These are phyloP conservation scores for Alliaria petiolata DNA, from an alignment of 345 rosid species.

Conservation along the genomic window DNA sequence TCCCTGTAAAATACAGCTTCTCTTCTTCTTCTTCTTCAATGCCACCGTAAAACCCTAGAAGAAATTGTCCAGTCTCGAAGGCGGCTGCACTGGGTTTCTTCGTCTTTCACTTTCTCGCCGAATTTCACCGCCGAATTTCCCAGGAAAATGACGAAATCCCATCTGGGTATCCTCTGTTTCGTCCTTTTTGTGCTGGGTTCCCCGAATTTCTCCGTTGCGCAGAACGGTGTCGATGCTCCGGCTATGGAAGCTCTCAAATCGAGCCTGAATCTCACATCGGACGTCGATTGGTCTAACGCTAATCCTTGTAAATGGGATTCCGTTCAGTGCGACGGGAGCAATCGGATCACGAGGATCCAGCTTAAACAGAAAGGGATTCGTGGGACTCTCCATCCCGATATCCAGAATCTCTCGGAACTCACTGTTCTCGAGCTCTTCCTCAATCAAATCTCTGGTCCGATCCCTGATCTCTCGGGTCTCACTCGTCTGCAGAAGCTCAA, in stretches of 20 bases:
- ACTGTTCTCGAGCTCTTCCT: conserved; percentile 43
- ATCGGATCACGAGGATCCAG: conserved; percentile 52
- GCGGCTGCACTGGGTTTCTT: neutral
- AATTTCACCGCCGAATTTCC: neutral
- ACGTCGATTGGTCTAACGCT: conserved; percentile 54
- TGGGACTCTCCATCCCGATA: conserved; percentile 56
- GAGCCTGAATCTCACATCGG: conserved; percentile 34
- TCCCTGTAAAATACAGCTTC: no score
- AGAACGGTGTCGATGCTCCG: conserved; percentile 17
- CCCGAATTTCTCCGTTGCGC: conserved; percentile 16
- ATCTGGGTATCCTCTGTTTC: conserved; percentile 31
- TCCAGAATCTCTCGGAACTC: conserved; percentile 45
- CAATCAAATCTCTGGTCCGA: conserved; percentile 44
- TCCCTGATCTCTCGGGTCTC: conserved; percentile 60
- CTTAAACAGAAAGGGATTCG: conserved; percentile 38
- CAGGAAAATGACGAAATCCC: conserved; percentile 30
- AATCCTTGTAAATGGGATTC: conserved; percentile 61
- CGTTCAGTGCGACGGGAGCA: conserved; percentile 33
- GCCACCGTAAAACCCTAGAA: conserved; percentile 31
- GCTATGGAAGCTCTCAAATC: conserved; percentile 34
- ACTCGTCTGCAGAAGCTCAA: conserved; percentile 31
- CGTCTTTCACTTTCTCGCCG: neutral
- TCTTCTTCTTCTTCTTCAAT: conserved; percentile 23
- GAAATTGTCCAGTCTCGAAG: neutral
- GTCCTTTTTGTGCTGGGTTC: conserved; percentile 9